Evolutionary conservation across 1,284 basidiomycete genomes (phyloP).

Genomic region (Puccinia hordei): DNA sequence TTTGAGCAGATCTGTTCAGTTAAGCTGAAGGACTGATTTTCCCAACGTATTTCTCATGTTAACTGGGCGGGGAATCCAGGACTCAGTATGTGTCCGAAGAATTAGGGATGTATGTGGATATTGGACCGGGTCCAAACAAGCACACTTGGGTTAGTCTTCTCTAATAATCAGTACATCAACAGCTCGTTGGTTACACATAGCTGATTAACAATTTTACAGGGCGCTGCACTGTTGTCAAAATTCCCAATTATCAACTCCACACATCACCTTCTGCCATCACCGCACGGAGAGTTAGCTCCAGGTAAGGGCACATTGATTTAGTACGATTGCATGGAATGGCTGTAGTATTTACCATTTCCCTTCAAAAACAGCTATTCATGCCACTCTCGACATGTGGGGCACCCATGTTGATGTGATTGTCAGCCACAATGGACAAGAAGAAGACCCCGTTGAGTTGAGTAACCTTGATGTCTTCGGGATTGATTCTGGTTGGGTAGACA

Average conservation of each 20-base stretch:
- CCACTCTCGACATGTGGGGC: slow-evolving; percentile 80
- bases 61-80: slow-evolving; percentile 59
- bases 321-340: slow-evolving; percentile 2
- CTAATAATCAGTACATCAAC: background rate
- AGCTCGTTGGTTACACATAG: background rate
- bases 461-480: background rate
- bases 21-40: background rate
- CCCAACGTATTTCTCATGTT: background rate
- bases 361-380: slow-evolving; percentile 71
- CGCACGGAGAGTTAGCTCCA: slow-evolving; percentile 82
- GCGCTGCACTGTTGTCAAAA: slow-evolving; percentile 79
- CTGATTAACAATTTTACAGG: slow-evolving; percentile 57
- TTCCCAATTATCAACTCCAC: slow-evolving; percentile 88
- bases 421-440: slow-evolving; percentile 81
- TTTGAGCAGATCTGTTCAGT: background rate
- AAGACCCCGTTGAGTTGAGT: slow-evolving; percentile 49
- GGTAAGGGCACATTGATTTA: slow-evolving; percentile 32
- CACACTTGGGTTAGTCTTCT: slow-evolving; percentile 72
- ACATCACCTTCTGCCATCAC: slow-evolving; percentile 86
- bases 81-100: slow-evolving; percentile 76
- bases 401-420: slow-evolving; percentile 79
- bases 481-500: background rate
- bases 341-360: background rate
- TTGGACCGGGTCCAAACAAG: slow-evolving; percentile 82
- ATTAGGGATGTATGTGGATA: slow-evolving; percentile 70